These are phyloP conservation scores for Conringia planisiliqua DNA, from an alignment of 345 rosid genomes.

Conservation along the genomic window DNA sequence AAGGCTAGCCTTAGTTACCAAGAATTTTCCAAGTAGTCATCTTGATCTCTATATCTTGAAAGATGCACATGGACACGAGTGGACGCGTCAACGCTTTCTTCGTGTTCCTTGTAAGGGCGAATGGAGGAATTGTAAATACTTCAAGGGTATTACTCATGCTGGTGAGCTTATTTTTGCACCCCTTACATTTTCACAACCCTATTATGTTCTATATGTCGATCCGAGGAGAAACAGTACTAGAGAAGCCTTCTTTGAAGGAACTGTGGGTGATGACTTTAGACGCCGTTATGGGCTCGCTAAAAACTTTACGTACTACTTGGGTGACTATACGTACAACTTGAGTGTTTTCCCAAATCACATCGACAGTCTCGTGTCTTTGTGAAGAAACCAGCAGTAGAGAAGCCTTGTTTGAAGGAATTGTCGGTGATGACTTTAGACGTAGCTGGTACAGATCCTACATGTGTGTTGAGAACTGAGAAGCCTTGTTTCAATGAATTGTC, in stretches of 20 bases:
- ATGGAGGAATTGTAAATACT: not conserved
- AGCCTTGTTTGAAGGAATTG: not conserved
- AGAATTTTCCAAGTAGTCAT: rapidly evolving
- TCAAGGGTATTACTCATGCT: not conserved
- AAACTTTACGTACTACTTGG: not conserved
- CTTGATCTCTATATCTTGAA: not conserved
- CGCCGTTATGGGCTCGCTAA: not conserved
- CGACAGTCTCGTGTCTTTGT: not conserved
- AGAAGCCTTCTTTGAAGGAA: not conserved
- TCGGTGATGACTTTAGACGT: not conserved
- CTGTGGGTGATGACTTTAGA: not conserved
- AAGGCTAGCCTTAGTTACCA: not conserved
- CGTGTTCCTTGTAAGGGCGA: not conserved
- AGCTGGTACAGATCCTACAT: not conserved
- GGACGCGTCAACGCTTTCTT: not conserved
- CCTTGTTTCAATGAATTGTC: not conserved
- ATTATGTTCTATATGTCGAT: not conserved
- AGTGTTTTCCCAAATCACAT: not conserved
- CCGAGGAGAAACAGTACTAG: not conserved
- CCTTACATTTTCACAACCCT: not conserved
- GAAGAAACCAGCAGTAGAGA: not conserved
- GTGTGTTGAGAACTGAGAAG: too few relatives aligned
- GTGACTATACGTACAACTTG: too few relatives aligned
- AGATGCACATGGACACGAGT: not conserved
- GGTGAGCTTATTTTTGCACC: slow-evolving; percentile 7